Evolutionary conservation across 176 grass and related monocot genomes (phyloP).

Genomic region (Rhipidocladum racemiflorum): DNA sequence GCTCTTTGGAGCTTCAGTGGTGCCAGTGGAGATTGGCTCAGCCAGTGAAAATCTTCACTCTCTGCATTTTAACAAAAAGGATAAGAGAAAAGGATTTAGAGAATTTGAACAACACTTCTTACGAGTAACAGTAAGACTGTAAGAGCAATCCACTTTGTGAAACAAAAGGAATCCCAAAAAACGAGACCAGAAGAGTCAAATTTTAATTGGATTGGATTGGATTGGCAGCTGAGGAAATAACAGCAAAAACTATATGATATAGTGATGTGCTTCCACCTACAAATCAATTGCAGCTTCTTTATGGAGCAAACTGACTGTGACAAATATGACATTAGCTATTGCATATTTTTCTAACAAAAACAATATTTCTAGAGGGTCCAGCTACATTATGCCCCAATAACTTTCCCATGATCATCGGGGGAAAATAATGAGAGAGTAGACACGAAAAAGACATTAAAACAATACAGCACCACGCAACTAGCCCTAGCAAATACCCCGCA

Average conservation of each 20-base stretch:
- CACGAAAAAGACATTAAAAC: neutral
- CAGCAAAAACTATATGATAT: neutral
- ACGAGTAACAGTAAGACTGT: neutral
- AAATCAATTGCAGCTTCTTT: neutral
- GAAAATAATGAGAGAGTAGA: neutral
- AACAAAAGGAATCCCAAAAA: neutral
- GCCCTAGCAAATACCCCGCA: neutral
- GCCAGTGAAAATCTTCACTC: slow-evolving; percentile 71
- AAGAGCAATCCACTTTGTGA: neutral
- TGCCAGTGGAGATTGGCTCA: slow-evolving; percentile 34
- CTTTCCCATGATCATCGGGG: neutral
- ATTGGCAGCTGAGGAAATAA: neutral
- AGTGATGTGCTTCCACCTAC: neutral
- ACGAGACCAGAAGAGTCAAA: neutral
- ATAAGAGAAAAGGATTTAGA: neutral
- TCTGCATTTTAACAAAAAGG: slow-evolving; percentile 42
- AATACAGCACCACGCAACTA: neutral
- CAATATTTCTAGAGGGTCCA: neutral
- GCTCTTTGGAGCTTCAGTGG: slow-evolving; percentile 39
- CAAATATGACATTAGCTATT: neutral
- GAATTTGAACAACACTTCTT: neutral
- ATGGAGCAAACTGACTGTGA: neutral
- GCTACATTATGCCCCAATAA: neutral
- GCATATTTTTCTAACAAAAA: neutral
- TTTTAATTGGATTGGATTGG: neutral